Percentiles rank a stretch among this genome's conserved stretches.
Conservation (phyloP, 129 eudicot genomes). For the Sambucus nigra region DNA sequence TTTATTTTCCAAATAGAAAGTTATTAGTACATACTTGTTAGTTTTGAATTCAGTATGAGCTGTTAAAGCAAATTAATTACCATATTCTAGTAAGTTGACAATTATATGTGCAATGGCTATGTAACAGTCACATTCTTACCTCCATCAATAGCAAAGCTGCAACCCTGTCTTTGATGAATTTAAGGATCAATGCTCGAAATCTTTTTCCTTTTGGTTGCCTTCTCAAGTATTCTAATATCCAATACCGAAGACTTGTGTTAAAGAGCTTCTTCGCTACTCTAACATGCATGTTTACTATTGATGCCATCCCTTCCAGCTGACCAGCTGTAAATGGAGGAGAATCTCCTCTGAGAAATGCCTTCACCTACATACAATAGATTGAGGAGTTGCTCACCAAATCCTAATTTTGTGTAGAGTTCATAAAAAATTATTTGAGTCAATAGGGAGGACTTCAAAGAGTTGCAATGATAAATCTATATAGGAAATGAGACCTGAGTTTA, state of each 20-base stretch:
- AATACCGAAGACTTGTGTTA: constrained; percentile 68
- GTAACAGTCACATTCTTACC: constrained; percentile 33
- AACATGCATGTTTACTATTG: constrained; percentile 57
- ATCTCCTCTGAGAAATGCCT: constrained; percentile 90
- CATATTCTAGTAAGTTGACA: too few species aligned
- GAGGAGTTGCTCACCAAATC: not conserved
- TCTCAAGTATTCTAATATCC: constrained; percentile 81
- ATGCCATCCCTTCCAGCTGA: constrained; percentile 75
- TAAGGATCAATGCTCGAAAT: constrained; percentile 74
- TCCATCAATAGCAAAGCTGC: constrained; percentile 71
- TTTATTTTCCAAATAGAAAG: too few species aligned
- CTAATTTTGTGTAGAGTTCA: too few species aligned
- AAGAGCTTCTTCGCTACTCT: constrained; percentile 55
- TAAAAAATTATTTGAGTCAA: too few species aligned
- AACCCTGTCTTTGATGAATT: constrained; percentile 68
- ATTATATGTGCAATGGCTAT: not conserved
- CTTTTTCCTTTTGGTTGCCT: constrained; percentile 72
- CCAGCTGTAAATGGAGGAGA: constrained; percentile 72
- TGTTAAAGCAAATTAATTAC: too few species aligned
- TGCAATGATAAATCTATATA: too few species aligned
- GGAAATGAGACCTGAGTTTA: too few species aligned
- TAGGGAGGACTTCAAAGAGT: too few species aligned
- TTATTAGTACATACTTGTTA: too few species aligned
- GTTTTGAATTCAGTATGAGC: too few species aligned
- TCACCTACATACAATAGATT: constrained; percentile 45